A percentile compares a stretch with the other conserved stretches of the same genome.
phyloP scores from a whole-genome alignment of 768 basidiomycete species.

The Rubroboletus satanas region DNA sequence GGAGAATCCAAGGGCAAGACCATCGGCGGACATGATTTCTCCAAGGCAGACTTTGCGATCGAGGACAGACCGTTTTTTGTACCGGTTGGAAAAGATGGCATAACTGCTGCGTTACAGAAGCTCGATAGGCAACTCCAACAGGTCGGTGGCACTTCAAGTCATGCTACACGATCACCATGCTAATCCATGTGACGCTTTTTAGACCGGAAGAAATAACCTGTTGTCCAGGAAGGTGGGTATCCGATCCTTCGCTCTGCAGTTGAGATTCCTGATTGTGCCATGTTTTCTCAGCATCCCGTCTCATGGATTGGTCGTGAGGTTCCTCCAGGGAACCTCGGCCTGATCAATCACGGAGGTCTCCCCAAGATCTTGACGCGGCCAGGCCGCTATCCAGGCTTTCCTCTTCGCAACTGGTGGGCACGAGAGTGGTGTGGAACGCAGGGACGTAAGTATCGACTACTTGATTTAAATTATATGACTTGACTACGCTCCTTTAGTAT shows the following conservation, averaged over 20 bases:
- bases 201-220: slow-evolving; percentile 56
- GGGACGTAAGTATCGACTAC: slow-evolving; percentile 47
- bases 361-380: slow-evolving; percentile 73
- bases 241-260: neutral
- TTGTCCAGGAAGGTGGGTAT: slow-evolving; percentile 57
- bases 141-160: slow-evolving; percentile 11
- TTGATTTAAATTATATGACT: neutral
- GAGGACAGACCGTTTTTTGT: slow-evolving; percentile 70
- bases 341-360: slow-evolving; percentile 79
- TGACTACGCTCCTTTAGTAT: slow-evolving; percentile 43
- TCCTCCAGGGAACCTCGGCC: slow-evolving; percentile 64
- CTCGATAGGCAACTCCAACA: slow-evolving; percentile 59
- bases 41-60: slow-evolving; percentile 46
- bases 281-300: slow-evolving; percentile 43
- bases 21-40: slow-evolving; percentile 36
- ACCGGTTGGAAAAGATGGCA: slow-evolving; percentile 59
- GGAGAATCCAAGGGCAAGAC: slow-evolving; percentile 10
- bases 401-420: slow-evolving; percentile 83
- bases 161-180: neutral
- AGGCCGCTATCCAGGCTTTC: slow-evolving; percentile 74
- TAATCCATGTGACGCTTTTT: slow-evolving; percentile 1
- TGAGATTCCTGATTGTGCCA: neutral
- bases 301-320: slow-evolving; percentile 72
- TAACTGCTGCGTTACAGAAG: slow-evolving; percentile 65
- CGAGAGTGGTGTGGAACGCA: slow-evolving; percentile 65